Percentiles rank a stretch among this genome's conserved stretches.
These are phyloP conservation scores for Fusarium odoratissimum DNA, from an alignment of 2,329 filamentous ascomycete genomes.

Conservation along the genomic window DNA sequence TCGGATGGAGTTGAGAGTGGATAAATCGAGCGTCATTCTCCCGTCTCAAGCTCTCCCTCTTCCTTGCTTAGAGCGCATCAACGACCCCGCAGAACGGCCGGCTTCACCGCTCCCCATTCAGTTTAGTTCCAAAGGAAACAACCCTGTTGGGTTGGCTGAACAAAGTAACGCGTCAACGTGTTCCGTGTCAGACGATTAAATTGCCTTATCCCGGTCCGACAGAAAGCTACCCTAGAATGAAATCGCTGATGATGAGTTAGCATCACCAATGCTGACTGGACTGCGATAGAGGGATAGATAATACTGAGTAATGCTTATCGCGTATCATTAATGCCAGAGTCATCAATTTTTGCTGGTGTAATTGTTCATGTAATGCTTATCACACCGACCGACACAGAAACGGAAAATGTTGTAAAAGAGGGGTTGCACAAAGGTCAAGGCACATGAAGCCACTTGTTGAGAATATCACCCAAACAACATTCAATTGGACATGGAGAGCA, in stretches of 20 bases:
- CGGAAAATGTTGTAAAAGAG: neutral
- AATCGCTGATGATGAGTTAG: neutral
- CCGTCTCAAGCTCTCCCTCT: conserved; percentile 11
- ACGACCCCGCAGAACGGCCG: conserved; percentile 34
- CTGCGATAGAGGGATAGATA: neutral
- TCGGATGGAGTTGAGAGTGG: conserved; percentile 28
- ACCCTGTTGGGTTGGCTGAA: conserved; percentile 8
- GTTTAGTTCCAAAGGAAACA: neutral
- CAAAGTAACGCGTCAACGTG: conserved; percentile 23
- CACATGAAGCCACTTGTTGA: conserved; percentile 14
- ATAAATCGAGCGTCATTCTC: conserved; percentile 37
- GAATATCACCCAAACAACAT: neutral
- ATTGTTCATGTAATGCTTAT: conserved; percentile 18
- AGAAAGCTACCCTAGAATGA: conserved; percentile 20
- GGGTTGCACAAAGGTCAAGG: neutral
- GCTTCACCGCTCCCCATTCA: conserved; percentile 24
- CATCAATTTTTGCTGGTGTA: neutral
- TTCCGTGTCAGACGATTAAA: conserved; percentile 9
- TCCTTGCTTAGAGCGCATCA: conserved; percentile 9
- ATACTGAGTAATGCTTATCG: conserved; percentile 20
- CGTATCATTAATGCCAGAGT: neutral
- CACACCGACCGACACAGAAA: neutral
- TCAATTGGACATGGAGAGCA: neutral
- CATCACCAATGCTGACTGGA: conserved; percentile 15
- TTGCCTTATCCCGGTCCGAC: conserved; percentile 21